Conservation (phyloP, 2,329 filamentous ascomycete genomes). For the Beauveria asiatica region DNA sequence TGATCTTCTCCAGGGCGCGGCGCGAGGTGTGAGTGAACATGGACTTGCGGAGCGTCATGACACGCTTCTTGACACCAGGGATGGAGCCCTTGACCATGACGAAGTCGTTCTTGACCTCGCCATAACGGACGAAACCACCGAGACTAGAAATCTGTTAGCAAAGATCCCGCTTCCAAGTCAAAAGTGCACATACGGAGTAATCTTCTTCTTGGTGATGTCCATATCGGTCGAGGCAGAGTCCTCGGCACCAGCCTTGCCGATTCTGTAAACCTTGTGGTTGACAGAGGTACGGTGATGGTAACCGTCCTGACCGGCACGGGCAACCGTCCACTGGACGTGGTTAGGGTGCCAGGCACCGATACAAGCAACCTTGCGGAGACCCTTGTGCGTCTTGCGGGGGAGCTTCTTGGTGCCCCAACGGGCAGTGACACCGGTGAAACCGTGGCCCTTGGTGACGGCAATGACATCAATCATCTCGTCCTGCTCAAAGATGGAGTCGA, state of each 20-base stretch:
- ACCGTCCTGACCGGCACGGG: constrained; percentile 98
- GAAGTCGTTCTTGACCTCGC: constrained; percentile 99
- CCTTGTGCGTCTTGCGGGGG: constrained; percentile 99
- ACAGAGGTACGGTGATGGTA: constrained; percentile 99
- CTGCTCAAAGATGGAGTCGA: constrained; percentile 95
- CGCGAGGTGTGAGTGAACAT: constrained; percentile 96
- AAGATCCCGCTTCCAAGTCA: neutral
- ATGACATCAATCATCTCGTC: constrained; percentile 99
- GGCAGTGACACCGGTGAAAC: constrained; percentile 92
- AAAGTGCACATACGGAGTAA: constrained; percentile 79
- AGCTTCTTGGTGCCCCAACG: constrained; percentile 99
- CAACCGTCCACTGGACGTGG: constrained; percentile 99
- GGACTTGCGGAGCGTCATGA: constrained; percentile 83
- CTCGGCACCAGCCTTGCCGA: constrained; percentile 86
- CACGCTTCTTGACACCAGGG: constrained; percentile 98
- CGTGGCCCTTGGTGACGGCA: constrained; percentile 99
- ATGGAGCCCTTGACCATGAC: constrained; percentile 95
- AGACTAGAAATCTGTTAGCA: constrained; percentile 51
- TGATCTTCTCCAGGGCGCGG: constrained; percentile 96
- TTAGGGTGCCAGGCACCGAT: constrained; percentile 99
- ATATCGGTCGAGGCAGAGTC: constrained; percentile 90
- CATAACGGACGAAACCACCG: constrained; percentile 98
- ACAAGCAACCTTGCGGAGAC: constrained; percentile 99
- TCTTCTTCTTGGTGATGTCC: constrained; percentile 98
- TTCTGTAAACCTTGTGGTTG: constrained; percentile 99